Base-by-base conservation (phyloP, 2,329 filamentous ascomycete genomes). In the Colletotrichum cordylinicola region DNA sequence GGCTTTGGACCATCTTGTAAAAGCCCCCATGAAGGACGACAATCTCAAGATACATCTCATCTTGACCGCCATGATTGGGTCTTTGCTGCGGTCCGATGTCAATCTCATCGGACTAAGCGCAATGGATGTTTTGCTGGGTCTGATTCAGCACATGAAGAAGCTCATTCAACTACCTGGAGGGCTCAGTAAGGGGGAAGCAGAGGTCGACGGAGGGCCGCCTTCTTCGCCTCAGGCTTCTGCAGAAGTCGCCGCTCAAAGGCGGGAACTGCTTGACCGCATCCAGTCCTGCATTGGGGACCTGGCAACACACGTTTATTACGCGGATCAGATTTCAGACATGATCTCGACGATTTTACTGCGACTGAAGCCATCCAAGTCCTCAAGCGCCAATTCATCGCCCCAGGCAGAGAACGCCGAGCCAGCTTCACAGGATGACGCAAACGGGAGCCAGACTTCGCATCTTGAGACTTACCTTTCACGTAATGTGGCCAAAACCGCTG, bases 281-380 rank as follows among this genome's bases (percentile, higher is more conserved):
- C 76, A 77, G n/a, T 90, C 91, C 79, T 98, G 95, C 84, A 96
- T 98, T 77, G 95, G 95, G n/a, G 92, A 96, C 82, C 88, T 99
- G 33, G 96, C 96, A 4, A 98, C 95, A 1, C 97, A 99, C 82
- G 93, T 98, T 37, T 99, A 99, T 87, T 99, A 99, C 83, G 95
- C 95, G 2, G 96, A 98, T 80, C 97, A 99, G 84, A 95, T 98
- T 71, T 93, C 94, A 2, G 97, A 99, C 84, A 98, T 98, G 95
- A 92, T 98, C 67, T 91, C 93, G 24, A 92, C 95, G 1, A 93
- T 98, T 60, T 86, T 98, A 18, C 87, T 91, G 35, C 93, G 95
- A 24, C 88, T 98, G 35, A 97, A 94, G 83, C 95, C 96, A 4
- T 83, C 86, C 2, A 86, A 85, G 48, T 84, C 86, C 3, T 80